These are phyloP conservation scores for Rhinocladiella similis DNA, from an alignment of 2,329 filamentous ascomycete species.

Conservation along the genomic window DNA sequence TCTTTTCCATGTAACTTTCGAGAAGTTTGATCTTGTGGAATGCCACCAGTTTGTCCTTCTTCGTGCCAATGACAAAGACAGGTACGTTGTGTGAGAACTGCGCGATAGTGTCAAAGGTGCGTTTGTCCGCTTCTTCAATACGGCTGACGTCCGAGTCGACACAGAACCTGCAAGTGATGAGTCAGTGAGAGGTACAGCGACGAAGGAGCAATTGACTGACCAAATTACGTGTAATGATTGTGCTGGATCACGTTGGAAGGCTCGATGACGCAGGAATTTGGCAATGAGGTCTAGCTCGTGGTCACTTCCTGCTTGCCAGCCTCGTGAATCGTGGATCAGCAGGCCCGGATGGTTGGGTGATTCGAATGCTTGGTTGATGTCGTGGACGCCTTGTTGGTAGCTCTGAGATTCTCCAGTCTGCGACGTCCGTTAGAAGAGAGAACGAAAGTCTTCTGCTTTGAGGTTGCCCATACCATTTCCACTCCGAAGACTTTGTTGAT, in stretches of 20 bases:
- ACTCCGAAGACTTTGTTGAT: slow-evolving; percentile 38
- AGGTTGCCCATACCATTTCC: slow-evolving; percentile 28
- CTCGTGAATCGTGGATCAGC: slow-evolving; percentile 38
- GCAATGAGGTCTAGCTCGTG: slow-evolving; percentile 34
- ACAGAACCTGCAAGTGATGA: slow-evolving; percentile 32
- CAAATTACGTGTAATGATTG: slow-evolving; percentile 36
- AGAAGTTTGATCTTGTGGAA: slow-evolving; percentile 28
- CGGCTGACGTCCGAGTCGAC: slow-evolving; percentile 37
- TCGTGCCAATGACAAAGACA: slow-evolving; percentile 37
- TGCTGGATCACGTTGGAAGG: slow-evolving; percentile 32
- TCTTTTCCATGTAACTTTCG: slow-evolving; percentile 25
- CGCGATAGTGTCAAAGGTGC: slow-evolving; percentile 35
- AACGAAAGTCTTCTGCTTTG: slow-evolving; percentile 31
- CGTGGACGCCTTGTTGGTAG: slow-evolving; percentile 34
- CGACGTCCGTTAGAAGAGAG: slow-evolving; percentile 7
- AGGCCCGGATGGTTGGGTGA: slow-evolving; percentile 36
- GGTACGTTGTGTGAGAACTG: slow-evolving; percentile 36
- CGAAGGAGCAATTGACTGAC: slow-evolving; percentile 15
- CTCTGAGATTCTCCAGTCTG: slow-evolving; percentile 29
- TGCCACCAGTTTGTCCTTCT: slow-evolving; percentile 37
- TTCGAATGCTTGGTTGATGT: slow-evolving; percentile 35
- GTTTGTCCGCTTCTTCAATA: slow-evolving; percentile 36
- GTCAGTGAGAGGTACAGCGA: not conserved
- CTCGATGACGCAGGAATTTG: slow-evolving; percentile 35
- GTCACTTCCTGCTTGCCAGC: slow-evolving; percentile 37